These are phyloP conservation scores for Chondrus crispus DNA, from an alignment of 23 red algal species.

Conservation along the genomic window DNA sequence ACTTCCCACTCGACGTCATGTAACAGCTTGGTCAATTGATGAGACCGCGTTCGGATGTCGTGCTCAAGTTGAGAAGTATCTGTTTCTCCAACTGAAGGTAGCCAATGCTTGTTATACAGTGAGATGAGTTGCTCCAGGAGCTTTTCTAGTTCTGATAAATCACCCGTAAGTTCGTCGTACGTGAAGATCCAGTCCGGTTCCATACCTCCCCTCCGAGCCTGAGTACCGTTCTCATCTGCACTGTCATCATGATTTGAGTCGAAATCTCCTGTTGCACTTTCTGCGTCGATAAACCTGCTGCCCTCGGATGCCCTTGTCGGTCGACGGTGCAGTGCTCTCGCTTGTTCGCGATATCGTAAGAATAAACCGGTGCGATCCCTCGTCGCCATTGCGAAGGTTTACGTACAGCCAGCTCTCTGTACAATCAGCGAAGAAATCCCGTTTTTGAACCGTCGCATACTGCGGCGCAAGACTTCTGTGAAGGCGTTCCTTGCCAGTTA, in stretches of 20 bases:
- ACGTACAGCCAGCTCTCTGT: no score
- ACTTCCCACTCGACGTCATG: constrained; percentile 63
- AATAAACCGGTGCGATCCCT: constrained; percentile 80
- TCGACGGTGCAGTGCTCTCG: constrained; percentile 36
- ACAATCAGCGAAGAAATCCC: no score
- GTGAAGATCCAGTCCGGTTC: constrained; percentile 68
- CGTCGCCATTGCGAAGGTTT: constrained; percentile 34
- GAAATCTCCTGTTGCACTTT: neutral
- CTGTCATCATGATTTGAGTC: no score
- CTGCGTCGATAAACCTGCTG: no score
- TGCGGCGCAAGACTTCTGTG: no score
- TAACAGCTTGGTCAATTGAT: constrained; percentile 63
- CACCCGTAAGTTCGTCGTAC: constrained; percentile 58
- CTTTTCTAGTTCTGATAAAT: constrained; percentile 42
- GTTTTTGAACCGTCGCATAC: no score
- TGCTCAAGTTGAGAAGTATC: constrained; percentile 66
- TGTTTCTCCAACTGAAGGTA: constrained; percentile 78
- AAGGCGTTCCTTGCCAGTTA: no score
- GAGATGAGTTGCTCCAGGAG: constrained; percentile 16
- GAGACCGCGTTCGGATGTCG: constrained; percentile 44
- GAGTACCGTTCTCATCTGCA: neutral
- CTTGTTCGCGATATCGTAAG: constrained; percentile 63
- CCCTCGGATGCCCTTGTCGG: no score
- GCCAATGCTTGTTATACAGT: constrained; percentile 62
- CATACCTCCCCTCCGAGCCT: constrained; percentile 5